A percentile compares a stretch with the other conserved stretches of the same genome.
These are phyloP conservation scores for Microsporum canis DNA, from an alignment of 2,329 filamentous ascomycete genomes.

Conservation along the genomic window DNA sequence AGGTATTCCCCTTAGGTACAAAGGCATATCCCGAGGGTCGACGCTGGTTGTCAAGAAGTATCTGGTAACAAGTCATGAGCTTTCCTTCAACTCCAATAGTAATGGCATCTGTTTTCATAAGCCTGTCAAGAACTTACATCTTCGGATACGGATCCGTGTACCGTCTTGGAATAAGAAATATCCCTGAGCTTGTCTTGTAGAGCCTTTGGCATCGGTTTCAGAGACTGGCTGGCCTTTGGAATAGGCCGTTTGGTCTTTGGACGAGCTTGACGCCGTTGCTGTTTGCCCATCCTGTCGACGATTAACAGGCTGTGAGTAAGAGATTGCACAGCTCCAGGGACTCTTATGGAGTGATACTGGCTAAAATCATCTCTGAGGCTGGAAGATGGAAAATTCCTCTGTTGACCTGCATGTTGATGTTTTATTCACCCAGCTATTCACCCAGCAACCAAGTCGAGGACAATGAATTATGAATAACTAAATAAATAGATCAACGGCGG, in stretches of 20 bases:
- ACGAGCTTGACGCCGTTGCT: neutral
- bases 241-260: neutral
- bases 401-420: neutral
- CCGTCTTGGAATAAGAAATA: neutral
- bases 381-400: neutral
- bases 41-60: constrained; percentile 21
- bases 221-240: neutral
- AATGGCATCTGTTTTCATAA: no score
- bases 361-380: neutral
- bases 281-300: neutral
- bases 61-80: constrained; percentile 16
- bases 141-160: neutral
- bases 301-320: neutral
- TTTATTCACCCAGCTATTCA: no score
- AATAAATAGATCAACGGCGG: neutral
- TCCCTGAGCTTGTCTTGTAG: neutral
- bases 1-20: constrained; percentile 33
- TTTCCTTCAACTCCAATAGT: no score
- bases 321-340: no score
- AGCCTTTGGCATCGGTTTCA: neutral
- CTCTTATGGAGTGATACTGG: neutral
- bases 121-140: neutral
- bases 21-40: constrained; percentile 28
- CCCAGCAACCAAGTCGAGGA: neutral
- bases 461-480: neutral